Evolutionary conservation across 208 protist species (phyloP).

Genomic region (Sergeia podlipaevii): DNA sequence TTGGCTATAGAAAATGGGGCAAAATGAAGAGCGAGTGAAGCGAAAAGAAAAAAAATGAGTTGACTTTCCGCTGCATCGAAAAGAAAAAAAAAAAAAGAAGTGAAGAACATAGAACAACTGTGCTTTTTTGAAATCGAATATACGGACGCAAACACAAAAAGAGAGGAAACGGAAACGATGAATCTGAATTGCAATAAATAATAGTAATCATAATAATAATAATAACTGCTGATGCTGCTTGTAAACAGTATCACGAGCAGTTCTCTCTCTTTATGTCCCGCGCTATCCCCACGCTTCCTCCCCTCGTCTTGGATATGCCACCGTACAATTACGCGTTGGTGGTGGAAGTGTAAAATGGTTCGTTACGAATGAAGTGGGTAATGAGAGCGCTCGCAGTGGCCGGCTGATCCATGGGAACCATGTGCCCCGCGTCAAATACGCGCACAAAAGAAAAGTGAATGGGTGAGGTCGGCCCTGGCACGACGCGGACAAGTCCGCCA

Average conservation of each 20-base stretch:
- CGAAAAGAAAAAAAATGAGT: slow-evolving; percentile 7
- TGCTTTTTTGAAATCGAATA: background rate
- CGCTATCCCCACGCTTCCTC: too few species aligned
- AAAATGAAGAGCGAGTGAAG: slow-evolving; percentile 3
- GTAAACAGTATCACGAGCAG: too few species aligned
- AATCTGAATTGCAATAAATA: background rate
- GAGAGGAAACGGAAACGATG: background rate
- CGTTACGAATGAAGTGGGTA: slow-evolving; percentile 31
- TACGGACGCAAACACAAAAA: background rate
- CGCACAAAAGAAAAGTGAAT: slow-evolving; percentile 53
- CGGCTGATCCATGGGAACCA: slow-evolving; percentile 80
- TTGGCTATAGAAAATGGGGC: background rate
- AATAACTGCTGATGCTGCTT: too few species aligned
- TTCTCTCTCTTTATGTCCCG: too few species aligned
- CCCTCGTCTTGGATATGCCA: too few species aligned
- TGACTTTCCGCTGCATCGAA: background rate
- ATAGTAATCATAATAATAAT: background rate
- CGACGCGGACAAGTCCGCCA: slow-evolving; percentile 25
- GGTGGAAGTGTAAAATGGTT: too few species aligned
- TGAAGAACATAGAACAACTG: slow-evolving; percentile 1
- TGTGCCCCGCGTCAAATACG: slow-evolving; percentile 65
- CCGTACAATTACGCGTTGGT: too few species aligned
- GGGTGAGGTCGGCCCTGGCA: slow-evolving; percentile 6
- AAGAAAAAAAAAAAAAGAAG: slow-evolving; percentile 11
- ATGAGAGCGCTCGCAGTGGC: slow-evolving; percentile 31